Conservation (phyloP, 2,329 filamentous ascomycete species). For the Fusarium abutilonis region DNA sequence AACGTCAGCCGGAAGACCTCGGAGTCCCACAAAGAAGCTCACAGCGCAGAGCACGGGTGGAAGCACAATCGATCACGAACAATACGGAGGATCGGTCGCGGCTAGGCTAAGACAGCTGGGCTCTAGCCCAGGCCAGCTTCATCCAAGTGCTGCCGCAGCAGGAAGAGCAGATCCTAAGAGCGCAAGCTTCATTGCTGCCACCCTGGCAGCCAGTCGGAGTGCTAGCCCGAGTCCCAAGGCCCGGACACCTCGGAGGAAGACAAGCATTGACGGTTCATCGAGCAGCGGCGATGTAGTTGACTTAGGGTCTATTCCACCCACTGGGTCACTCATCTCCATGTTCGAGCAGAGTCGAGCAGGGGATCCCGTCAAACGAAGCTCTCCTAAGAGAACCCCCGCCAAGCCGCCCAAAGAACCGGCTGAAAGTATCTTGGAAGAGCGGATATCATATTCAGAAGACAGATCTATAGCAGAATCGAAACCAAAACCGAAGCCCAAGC, state of each 20-base stretch:
- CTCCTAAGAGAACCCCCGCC: slow-evolving; percentile 35
- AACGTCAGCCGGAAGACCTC: slow-evolving; percentile 51
- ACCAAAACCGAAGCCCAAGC: slow-evolving; percentile 42
- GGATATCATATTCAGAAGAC: slow-evolving; percentile 1
- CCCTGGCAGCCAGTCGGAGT: slow-evolving; percentile 65
- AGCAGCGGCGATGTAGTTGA: slow-evolving; percentile 51
- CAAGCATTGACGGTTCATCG: slow-evolving; percentile 46
- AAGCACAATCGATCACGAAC: slow-evolving; percentile 44
- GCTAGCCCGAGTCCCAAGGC: slow-evolving; percentile 52
- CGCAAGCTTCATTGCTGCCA: slow-evolving; percentile 66
- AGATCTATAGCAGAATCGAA: slow-evolving; percentile 40
- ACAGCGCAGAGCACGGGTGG: slow-evolving; percentile 54
- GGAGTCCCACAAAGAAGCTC: slow-evolving; percentile 41
- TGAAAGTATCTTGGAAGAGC: slow-evolving; percentile 29
- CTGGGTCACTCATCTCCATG: slow-evolving; percentile 72
- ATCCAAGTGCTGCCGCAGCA: slow-evolving; percentile 24
- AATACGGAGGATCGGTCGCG: slow-evolving; percentile 34
- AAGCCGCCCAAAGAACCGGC: slow-evolving; percentile 18
- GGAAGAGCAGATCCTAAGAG: slow-evolving; percentile 56
- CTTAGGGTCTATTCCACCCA: slow-evolving; percentile 68
- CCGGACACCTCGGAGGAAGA: slow-evolving; percentile 44
- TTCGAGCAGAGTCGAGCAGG: slow-evolving; percentile 65
- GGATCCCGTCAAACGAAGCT: slow-evolving; percentile 51
- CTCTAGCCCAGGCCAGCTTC: slow-evolving; percentile 32
- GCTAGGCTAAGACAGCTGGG: slow-evolving; percentile 43